Evolutionary conservation across 2,329 filamentous ascomycete genomes (phyloP).

Genomic region (Aspergillus transmontanensis): DNA sequence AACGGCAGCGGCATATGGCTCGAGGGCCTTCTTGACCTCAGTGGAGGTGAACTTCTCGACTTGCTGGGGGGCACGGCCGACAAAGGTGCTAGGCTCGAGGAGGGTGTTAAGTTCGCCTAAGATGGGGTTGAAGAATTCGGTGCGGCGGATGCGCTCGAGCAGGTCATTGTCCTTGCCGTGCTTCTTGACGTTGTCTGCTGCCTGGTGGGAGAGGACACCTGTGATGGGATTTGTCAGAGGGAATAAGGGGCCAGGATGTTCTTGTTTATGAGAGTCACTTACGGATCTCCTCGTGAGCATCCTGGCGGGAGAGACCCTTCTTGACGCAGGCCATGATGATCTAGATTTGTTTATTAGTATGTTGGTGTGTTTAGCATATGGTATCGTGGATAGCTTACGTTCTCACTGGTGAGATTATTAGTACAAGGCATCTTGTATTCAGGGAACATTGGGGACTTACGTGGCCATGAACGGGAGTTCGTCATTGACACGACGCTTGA

Average conservation of each 20-base stretch:
- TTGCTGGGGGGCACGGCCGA: conserved; percentile 58
- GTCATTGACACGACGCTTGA: conserved; percentile 67
- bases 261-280: conserved; percentile 14
- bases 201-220: conserved; percentile 74
- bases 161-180: conserved; percentile 79
- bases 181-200: conserved; percentile 69
- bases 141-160: conserved; percentile 72
- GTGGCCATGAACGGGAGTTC: conserved; percentile 89
- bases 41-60: conserved; percentile 56
- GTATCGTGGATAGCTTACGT: conserved; percentile 23
- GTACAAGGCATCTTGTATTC: neutral
- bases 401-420: conserved; percentile 34
- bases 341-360: conserved; percentile 47
- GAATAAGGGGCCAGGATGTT: neutral
- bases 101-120: conserved; percentile 69
- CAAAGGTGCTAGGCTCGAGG: conserved; percentile 64
- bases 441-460: conserved; percentile 36
- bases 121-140: conserved; percentile 73
- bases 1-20: conserved; percentile 47
- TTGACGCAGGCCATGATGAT: conserved; percentile 79
- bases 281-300: conserved; percentile 84
- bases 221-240: conserved; percentile 19
- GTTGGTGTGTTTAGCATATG: neutral
- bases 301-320: conserved; percentile 72
- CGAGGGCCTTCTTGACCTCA: conserved; percentile 52